A percentile compares a stretch with the other conserved stretches of the same genome.
phyloP scores from a whole-genome alignment of 768 basidiomycete species.

The Mycena vitilis region DNA sequence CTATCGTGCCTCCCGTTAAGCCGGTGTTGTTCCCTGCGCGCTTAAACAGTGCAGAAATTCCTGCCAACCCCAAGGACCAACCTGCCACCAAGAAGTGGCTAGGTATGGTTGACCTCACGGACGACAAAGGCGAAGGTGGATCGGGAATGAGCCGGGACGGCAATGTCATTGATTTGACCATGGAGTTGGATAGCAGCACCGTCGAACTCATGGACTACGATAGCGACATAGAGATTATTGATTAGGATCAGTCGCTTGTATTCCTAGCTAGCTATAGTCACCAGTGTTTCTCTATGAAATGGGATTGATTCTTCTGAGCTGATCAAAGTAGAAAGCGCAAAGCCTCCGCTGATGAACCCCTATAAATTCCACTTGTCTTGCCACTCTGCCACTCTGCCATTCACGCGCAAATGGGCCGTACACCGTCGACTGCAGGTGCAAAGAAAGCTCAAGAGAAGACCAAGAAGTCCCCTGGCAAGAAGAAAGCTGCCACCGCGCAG shows the following conservation, averaged over 20 bases:
- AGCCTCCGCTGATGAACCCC: not conserved
- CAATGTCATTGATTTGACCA: constrained; percentile 9
- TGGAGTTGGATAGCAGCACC: not conserved
- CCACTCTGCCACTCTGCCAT: not conserved
- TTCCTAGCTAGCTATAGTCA: no score
- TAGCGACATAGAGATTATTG: not conserved
- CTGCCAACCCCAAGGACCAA: not conserved
- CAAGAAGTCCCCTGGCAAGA: not conserved
- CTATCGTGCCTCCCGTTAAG: not conserved
- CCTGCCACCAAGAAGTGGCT: not conserved
- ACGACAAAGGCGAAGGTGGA: not conserved
- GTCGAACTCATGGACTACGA: not conserved
- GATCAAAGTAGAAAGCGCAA: not conserved
- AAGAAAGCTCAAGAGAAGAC: not conserved
- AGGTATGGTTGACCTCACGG: not conserved
- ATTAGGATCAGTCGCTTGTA: not conserved
- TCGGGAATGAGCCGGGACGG: not conserved
- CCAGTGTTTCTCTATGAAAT: no score
- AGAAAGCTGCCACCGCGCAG: not conserved
- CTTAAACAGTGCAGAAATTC: not conserved
- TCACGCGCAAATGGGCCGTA: not conserved
- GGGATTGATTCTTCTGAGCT: no score
- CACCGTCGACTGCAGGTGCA: not conserved
- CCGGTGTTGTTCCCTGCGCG: not conserved
- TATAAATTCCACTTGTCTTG: no score